These are phyloP conservation scores for Paraconiothyrium sp. DNA, from an alignment of 2,329 filamentous ascomycete species.

Conservation along the genomic window DNA sequence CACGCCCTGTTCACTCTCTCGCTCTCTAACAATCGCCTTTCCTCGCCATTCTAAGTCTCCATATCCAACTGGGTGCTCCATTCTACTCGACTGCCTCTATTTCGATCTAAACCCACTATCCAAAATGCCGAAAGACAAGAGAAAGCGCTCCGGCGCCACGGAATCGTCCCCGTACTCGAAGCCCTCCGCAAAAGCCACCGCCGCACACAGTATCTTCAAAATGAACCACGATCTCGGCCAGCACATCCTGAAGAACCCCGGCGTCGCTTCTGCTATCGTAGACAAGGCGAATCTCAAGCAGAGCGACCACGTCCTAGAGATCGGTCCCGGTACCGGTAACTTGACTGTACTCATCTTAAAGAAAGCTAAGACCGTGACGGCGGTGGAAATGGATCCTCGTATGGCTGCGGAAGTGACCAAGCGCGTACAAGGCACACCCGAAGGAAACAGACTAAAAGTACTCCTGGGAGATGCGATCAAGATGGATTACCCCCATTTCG, in stretches of 20 bases:
- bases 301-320: conserved; percentile 86
- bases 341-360: conserved; percentile 89
- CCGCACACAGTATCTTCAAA: conserved; percentile 89
- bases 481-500: conserved; percentile 77
- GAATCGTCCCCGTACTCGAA: conserved; percentile 57
- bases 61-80: not conserved
- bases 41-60: not conserved
- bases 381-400: conserved; percentile 91
- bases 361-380: conserved; percentile 82
- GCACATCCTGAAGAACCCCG: conserved; percentile 93
- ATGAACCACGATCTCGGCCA: conserved; percentile 93
- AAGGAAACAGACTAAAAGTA: conserved; percentile 80
- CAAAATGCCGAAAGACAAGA: conserved; percentile 59
- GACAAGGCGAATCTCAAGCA: conserved; percentile 90
- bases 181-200: conserved; percentile 57
- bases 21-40: not conserved
- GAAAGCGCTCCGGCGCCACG: conserved; percentile 38
- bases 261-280: conserved; percentile 82
- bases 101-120: not conserved
- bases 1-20: not conserved
- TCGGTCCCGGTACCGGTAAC: conserved; percentile 90
- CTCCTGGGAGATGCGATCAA: conserved; percentile 94
- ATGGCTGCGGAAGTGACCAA: conserved; percentile 97
- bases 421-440: conserved; percentile 88
- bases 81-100: no score